phyloP scores from a whole-genome alignment of 345 rosid species.

The Bruguiera sexangula region DNA sequence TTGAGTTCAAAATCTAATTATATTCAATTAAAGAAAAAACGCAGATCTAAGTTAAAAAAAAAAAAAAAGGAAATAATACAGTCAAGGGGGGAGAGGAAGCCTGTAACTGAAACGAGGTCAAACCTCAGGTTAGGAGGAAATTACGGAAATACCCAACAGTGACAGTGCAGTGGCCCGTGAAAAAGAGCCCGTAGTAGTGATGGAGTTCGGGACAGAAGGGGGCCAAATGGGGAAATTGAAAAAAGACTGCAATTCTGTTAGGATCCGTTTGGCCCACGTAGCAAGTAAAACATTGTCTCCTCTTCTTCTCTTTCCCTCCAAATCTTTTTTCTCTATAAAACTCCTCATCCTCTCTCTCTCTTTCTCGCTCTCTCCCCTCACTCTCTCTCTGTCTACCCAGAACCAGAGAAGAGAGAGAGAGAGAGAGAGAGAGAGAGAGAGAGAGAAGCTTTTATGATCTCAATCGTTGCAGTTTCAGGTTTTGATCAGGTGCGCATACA shows the following conservation, averaged over 20 bases:
- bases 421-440: neutral
- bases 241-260: too few relatives aligned
- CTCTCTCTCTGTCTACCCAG: neutral
- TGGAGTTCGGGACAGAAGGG: too few relatives aligned
- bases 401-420: too few relatives aligned
- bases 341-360: conserved; percentile 6
- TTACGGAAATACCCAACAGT: conserved; percentile 7
- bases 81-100: too few relatives aligned
- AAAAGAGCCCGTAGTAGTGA: too few relatives aligned
- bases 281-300: conserved; percentile 9
- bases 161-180: neutral
- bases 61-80: too few relatives aligned
- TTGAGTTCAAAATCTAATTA: too few relatives aligned
- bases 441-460: neutral
- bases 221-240: too few relatives aligned
- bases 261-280: neutral
- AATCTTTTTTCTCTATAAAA: conserved; percentile 13
- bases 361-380: neutral
- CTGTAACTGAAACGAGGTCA: too few relatives aligned
- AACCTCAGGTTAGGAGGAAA: neutral
- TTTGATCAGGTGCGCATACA: conserved; percentile 6
- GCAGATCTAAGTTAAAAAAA: too few relatives aligned
- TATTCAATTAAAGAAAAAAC: too few relatives aligned
- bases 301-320: conserved; percentile 29
- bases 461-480: neutral